Evolutionary conservation across 176 grass and related monocot genomes (phyloP).

Genomic region (Avena eriantha): DNA sequence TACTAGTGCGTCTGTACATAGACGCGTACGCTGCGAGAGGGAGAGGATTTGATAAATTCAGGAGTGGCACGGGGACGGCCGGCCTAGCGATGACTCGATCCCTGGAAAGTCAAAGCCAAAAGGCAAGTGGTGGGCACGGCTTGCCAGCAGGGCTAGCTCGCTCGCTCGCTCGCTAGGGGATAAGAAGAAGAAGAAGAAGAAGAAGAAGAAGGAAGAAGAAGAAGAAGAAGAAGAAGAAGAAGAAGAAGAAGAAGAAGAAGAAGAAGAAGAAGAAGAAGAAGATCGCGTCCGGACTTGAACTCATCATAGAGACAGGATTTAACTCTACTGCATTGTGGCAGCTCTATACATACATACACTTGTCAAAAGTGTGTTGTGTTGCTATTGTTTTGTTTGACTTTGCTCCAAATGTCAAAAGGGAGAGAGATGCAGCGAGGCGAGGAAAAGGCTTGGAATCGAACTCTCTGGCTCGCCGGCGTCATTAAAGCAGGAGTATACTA

Average conservation of each 20-base stretch:
- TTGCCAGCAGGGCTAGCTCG: background rate
- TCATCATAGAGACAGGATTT: background rate
- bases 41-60: background rate
- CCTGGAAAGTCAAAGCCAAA: conserved; percentile 41
- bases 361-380: conserved; percentile 4
- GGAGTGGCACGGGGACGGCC: conserved; percentile 1
- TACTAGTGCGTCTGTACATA: background rate
- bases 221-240: too few species aligned
- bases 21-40: background rate
- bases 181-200: conserved; percentile 34
- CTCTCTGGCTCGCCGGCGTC: background rate
- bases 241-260: too few species aligned
- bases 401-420: conserved; percentile 43
- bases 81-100: conserved; percentile 1
- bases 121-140: conserved; percentile 53
- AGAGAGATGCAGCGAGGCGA: background rate
- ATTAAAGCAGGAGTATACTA: conserved; percentile 8
- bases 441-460: background rate
- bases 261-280: conserved; percentile 31
- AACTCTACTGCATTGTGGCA: background rate
- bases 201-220: too few species aligned
- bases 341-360: conserved; percentile 8
- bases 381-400: conserved; percentile 45
- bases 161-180: background rate
- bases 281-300: conserved; percentile 36